phyloP scores from a whole-genome alignment of 2,329 filamentous ascomycete genomes.

The Fusarium clavum region DNA sequence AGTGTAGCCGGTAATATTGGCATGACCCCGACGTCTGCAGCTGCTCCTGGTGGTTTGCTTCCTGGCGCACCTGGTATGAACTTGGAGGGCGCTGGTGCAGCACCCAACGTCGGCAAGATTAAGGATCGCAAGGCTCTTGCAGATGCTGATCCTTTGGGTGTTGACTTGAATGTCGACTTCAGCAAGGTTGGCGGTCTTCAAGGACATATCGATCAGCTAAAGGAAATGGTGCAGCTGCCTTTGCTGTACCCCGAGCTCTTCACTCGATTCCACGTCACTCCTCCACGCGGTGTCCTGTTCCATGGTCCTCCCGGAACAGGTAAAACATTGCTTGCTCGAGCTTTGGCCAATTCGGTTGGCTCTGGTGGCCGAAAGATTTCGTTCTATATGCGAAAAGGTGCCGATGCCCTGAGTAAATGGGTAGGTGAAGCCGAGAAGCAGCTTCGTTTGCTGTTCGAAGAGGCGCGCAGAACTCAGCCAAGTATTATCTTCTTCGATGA shows the following conservation, averaged over 20 bases:
- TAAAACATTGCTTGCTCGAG: slow-evolving; percentile 95
- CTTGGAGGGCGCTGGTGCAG: slow-evolving; percentile 59
- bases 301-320: slow-evolving; percentile 97
- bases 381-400: slow-evolving; percentile 99
- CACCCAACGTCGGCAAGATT: slow-evolving; percentile 90
- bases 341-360: slow-evolving; percentile 90
- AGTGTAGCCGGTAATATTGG: slow-evolving; percentile 68
- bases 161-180: slow-evolving; percentile 93
- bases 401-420: slow-evolving; percentile 98
- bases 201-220: slow-evolving; percentile 94
- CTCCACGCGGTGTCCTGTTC: slow-evolving; percentile 93
- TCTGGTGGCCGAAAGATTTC: slow-evolving; percentile 93
- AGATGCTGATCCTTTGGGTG: slow-evolving; percentile 93
- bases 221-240: slow-evolving; percentile 98
- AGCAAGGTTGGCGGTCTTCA: slow-evolving; percentile 93
- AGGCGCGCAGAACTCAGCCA: slow-evolving; percentile 93
- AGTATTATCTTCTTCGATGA: slow-evolving; percentile 99
- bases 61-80: slow-evolving; percentile 55
- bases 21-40: slow-evolving; percentile 67
- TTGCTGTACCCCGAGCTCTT: slow-evolving; percentile 96
- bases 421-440: slow-evolving; percentile 98
- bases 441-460: slow-evolving; percentile 91
- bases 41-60: slow-evolving; percentile 60
- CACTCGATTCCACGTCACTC: slow-evolving; percentile 89
- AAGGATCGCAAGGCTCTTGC: slow-evolving; percentile 93